These are phyloP conservation scores for Apiotrichum brassicae DNA, from an alignment of 1,284 basidiomycete species.

Conservation along the genomic window DNA sequence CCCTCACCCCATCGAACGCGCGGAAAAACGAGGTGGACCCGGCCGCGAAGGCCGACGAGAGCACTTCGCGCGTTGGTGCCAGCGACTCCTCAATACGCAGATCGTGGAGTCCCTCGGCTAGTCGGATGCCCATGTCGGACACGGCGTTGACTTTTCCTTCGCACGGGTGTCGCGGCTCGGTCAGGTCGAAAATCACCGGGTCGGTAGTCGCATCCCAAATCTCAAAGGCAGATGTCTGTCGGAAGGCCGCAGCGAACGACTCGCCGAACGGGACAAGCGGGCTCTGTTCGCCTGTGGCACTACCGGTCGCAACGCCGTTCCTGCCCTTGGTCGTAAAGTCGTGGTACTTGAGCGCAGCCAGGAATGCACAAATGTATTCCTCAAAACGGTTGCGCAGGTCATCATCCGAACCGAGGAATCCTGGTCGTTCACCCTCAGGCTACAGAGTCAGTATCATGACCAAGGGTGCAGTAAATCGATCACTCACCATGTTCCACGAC, in stretches of 20 bases:
- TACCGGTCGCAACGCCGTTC: background rate
- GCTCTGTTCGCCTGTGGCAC: conserved; percentile 17
- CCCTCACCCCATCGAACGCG: conserved; percentile 74
- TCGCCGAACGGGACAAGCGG: conserved; percentile 70
- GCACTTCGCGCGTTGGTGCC: conserved; percentile 76
- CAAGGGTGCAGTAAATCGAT: conserved; percentile 40
- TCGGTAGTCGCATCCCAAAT: conserved; percentile 85
- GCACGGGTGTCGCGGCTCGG: conserved; percentile 85
- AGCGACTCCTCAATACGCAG: conserved; percentile 82
- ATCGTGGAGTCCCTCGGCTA: conserved; percentile 81
- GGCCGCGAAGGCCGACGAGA: conserved; percentile 65
- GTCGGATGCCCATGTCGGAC: conserved; percentile 76
- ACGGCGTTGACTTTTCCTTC: conserved; percentile 80
- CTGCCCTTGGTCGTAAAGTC: conserved; percentile 55
- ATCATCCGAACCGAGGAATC: conserved; percentile 86
- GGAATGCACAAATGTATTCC: conserved; percentile 52
- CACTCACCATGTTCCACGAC: conserved; percentile 54
- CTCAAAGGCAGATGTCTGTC: conserved; percentile 71
- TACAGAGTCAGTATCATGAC: background rate
- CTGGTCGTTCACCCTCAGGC: conserved; percentile 28
- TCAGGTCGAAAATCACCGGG: conserved; percentile 80
- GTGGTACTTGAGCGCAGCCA: conserved; percentile 71
- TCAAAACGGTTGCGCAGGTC: conserved; percentile 70
- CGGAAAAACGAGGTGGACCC: conserved; percentile 79
- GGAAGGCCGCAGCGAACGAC: conserved; percentile 76